Percentiles rank a stretch among this genome's conserved stretches.
phyloP scores from a whole-genome alignment of 116 monocot genomes.

The Dioscorea cayenensis region DNA sequence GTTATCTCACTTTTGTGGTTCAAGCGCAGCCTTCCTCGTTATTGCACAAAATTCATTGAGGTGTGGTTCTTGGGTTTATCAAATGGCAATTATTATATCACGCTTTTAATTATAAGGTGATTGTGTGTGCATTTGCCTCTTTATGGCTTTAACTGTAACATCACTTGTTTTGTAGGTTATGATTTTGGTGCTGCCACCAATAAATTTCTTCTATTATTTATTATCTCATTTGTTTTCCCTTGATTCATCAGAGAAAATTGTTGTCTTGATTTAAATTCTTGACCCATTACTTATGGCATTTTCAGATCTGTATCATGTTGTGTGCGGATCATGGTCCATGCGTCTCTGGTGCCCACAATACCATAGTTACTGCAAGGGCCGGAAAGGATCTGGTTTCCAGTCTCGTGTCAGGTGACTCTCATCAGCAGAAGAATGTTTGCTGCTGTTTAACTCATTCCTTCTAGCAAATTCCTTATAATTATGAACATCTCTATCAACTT shows the following conservation, averaged over 20 bases:
- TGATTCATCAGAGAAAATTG: not conserved
- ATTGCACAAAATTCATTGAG: conserved; percentile 95
- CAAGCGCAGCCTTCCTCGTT: conserved; percentile 95
- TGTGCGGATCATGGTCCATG: conserved; percentile 99
- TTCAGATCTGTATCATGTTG: conserved; percentile 91
- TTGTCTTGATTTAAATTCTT: not conserved
- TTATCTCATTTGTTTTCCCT: not conserved
- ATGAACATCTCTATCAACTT: not conserved
- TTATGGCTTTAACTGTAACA: not conserved
- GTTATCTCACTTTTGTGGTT: conserved; percentile 97
- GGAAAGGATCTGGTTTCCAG: conserved; percentile 97
- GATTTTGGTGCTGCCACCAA: not conserved
- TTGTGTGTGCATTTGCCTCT: too few relatives aligned
- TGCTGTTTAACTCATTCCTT: not conserved
- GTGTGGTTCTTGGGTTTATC: conserved; percentile 8
- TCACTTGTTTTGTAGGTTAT: not conserved
- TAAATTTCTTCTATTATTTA: not conserved
- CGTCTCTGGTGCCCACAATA: conserved; percentile 97
- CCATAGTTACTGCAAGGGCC: conserved; percentile 95
- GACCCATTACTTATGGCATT: not conserved
- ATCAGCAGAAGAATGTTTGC: not conserved
- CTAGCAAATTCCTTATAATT: not conserved
- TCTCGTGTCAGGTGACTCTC: conserved; percentile 79
- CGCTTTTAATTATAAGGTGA: too few relatives aligned
- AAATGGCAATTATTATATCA: not conserved